phyloP scores from a whole-genome alignment of 2,329 filamentous ascomycete species.

The Paecilomyces sp. region DNA sequence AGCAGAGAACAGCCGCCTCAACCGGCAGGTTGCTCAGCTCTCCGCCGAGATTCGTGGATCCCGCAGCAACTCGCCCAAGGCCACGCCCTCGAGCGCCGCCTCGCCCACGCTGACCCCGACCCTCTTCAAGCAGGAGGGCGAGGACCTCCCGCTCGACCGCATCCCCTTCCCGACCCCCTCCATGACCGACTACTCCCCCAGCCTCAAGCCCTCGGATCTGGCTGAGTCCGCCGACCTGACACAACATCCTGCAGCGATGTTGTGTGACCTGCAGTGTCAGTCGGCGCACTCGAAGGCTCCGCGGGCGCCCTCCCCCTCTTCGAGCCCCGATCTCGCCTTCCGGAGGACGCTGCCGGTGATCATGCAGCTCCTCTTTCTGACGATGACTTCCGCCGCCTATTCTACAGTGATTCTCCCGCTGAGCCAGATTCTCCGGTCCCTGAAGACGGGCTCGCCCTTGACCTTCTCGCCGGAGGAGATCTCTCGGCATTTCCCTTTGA shows the following conservation, averaged over 20 bases:
- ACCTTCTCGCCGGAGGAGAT: constrained; percentile 50
- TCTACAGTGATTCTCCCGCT: constrained; percentile 59
- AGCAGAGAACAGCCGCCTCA: constrained; percentile 44
- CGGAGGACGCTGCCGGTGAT: constrained; percentile 50
- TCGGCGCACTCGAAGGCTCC: constrained; percentile 56
- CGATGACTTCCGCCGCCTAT: constrained; percentile 56
- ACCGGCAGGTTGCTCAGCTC: constrained; percentile 45
- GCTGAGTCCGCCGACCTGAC: constrained; percentile 73
- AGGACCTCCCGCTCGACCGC: constrained; percentile 34
- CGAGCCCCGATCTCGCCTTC: constrained; percentile 29
- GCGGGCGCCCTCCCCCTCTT: constrained; percentile 39
- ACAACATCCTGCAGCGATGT: constrained; percentile 99
- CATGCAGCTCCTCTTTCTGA: constrained; percentile 60
- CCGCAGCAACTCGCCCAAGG: constrained; percentile 30
- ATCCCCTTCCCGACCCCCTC: constrained; percentile 34
- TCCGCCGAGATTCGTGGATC: constrained; percentile 38
- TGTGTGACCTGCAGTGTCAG: constrained; percentile 99
- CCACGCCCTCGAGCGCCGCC: constrained; percentile 23
- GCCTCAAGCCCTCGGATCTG: constrained; percentile 34
- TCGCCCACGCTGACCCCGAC: constrained; percentile 35
- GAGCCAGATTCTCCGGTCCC: constrained; percentile 67
- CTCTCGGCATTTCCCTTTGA: constrained; percentile 45
- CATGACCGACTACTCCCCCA: constrained; percentile 32
- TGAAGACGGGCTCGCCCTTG: constrained; percentile 70
- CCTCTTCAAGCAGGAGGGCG: constrained; percentile 38